These are phyloP conservation scores for Orychophragmus violaceus DNA, from an alignment of 345 rosid species.

Conservation along the genomic window DNA sequence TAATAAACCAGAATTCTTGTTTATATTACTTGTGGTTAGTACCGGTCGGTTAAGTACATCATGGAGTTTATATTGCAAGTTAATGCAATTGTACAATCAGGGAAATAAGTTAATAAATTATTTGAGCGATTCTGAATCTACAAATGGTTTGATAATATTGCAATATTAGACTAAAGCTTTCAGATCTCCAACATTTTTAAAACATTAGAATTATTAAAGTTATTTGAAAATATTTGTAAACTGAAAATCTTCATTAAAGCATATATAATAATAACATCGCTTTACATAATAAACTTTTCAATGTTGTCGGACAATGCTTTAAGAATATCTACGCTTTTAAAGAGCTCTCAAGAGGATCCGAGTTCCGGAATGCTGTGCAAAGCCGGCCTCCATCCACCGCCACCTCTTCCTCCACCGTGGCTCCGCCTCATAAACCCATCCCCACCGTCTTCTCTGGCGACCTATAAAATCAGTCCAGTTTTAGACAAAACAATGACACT, in stretches of 20 bases:
- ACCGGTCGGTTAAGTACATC: too few relatives aligned
- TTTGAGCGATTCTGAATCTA: background rate
- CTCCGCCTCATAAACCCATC: constrained; percentile 26
- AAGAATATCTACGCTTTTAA: constrained; percentile 13
- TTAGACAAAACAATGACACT: too few relatives aligned
- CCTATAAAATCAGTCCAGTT: constrained; percentile 23
- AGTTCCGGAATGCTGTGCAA: constrained; percentile 77
- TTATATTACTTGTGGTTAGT: too few relatives aligned
- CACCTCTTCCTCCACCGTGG: constrained; percentile 28
- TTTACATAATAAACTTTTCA: constrained; percentile 13
- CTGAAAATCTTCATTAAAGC: constrained; percentile 8
- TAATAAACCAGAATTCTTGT: too few relatives aligned
- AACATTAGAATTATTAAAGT: background rate
- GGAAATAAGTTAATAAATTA: background rate
- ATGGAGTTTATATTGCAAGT: too few relatives aligned
- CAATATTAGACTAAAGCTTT: background rate
- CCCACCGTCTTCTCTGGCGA: constrained; percentile 29
- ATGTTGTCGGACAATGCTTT: constrained; percentile 21
- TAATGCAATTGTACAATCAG: background rate
- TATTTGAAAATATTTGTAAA: background rate
- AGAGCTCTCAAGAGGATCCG: constrained; percentile 32
- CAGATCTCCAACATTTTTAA: background rate
- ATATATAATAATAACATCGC: constrained; percentile 18
- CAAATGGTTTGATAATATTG: background rate
- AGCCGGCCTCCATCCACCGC: constrained; percentile 79